Conservation (phyloP, 176 grass and related monocot species). For the Phoenix roebelenii region DNA sequence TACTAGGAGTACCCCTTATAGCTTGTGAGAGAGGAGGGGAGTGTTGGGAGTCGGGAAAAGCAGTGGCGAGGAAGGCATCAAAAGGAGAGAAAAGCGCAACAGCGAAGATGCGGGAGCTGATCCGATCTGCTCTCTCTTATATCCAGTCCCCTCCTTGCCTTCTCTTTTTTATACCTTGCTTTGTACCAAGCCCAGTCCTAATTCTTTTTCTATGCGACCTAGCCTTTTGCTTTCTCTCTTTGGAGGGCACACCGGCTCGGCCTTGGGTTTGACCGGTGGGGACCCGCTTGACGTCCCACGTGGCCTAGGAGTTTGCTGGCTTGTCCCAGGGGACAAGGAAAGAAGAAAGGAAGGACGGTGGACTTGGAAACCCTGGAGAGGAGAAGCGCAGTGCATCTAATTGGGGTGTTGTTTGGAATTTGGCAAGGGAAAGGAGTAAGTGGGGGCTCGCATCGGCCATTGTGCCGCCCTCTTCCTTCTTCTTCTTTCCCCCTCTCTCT, state of each 20-base stretch:
- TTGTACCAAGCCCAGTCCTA: no score
- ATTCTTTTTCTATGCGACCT: no score
- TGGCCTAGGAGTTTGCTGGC: no score
- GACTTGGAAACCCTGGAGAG: no score
- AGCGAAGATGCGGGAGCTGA: constrained; percentile 2
- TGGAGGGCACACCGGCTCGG: no score
- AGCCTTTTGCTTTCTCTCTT: no score
- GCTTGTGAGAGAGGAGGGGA: neutral
- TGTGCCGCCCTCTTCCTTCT: neutral
- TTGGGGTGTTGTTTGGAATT: neutral
- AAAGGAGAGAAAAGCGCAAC: constrained; percentile 14
- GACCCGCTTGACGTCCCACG: no score
- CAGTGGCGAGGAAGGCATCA: neutral
- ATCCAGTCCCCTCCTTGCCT: neutral
- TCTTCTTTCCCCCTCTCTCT: neutral
- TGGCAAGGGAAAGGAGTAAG: neutral
- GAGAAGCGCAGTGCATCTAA: no score
- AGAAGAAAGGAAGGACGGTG: no score
- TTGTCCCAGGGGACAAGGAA: no score
- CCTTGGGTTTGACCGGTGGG: no score
- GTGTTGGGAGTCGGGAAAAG: neutral
- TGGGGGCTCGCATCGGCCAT: neutral
- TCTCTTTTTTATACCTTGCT: neutral
- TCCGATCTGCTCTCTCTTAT: constrained; percentile 1
- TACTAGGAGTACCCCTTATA: neutral